These are phyloP conservation scores for Gamarada debralockiae DNA, from an alignment of 495 filamentous ascomycete species.

Conservation along the genomic window DNA sequence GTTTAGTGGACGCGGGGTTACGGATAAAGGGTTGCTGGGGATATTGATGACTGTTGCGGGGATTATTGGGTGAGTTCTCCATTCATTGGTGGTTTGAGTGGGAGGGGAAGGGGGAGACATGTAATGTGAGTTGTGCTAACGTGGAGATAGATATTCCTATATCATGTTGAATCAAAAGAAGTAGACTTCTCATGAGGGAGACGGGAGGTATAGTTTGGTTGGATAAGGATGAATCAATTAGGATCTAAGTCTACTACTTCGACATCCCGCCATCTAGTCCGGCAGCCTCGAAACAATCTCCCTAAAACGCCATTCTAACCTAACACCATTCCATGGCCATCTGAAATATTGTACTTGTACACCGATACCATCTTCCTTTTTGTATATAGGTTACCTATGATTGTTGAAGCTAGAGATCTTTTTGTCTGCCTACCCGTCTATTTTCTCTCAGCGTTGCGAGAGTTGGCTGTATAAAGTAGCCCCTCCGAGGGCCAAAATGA, in stretches of 20 bases:
- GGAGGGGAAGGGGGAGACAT: background rate
- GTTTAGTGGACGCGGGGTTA: slow-evolving; percentile 23
- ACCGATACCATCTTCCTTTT: too few relatives aligned
- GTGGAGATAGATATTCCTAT: slow-evolving; percentile 16
- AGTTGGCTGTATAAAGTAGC: slow-evolving; percentile 26
- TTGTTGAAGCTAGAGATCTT: too few relatives aligned
- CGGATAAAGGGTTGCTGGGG: slow-evolving; percentile 28
- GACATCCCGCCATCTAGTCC: too few relatives aligned
- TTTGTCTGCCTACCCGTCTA: too few relatives aligned
- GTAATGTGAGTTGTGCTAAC: background rate
- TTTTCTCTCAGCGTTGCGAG: slow-evolving; percentile 16
- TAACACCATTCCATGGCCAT: too few relatives aligned
- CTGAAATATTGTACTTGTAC: too few relatives aligned
- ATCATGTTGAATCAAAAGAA: slow-evolving; percentile 17
- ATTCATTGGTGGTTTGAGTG: background rate
- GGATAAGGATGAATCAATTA: background rate
- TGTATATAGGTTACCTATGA: too few relatives aligned
- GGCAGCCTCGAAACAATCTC: too few relatives aligned
- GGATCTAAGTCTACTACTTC: too few relatives aligned
- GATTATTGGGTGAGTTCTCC: slow-evolving; percentile 15
- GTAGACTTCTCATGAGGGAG: too few relatives aligned
- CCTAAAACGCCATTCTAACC: too few relatives aligned
- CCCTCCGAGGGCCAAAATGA: slow-evolving; percentile 23
- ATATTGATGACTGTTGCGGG: slow-evolving; percentile 20
- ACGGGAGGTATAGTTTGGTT: background rate